Evolutionary conservation across 2,329 filamentous ascomycete genomes (phyloP).

Genomic region (Paramyrothecium roridum): DNA sequence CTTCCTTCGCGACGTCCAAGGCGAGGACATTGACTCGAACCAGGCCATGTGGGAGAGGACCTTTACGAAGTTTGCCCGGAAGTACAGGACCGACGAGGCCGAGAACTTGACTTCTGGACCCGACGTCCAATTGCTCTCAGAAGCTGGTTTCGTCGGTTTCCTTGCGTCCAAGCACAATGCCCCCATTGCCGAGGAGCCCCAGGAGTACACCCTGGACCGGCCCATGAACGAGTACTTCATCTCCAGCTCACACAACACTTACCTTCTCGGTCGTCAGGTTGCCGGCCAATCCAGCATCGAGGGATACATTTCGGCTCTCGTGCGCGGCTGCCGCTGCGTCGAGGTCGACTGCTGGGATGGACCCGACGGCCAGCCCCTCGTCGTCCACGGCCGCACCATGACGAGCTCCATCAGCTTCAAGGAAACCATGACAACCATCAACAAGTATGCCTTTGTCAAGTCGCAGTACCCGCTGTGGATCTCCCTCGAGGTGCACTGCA

Average conservation of each 20-base stretch:
- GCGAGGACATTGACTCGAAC: constrained; percentile 70
- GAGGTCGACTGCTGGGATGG: constrained; percentile 99
- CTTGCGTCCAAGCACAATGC: constrained; percentile 73
- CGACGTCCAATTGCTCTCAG: constrained; percentile 61
- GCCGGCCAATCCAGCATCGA: constrained; percentile 89
- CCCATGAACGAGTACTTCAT: constrained; percentile 97
- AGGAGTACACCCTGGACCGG: constrained; percentile 66
- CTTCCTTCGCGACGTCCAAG: constrained; percentile 73
- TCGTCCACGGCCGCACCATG: constrained; percentile 86
- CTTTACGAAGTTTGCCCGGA: constrained; percentile 68
- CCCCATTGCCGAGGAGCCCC: constrained; percentile 58
- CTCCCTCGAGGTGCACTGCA: constrained; percentile 94
- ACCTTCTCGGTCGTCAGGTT: constrained; percentile 87
- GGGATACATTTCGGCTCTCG: constrained; percentile 86
- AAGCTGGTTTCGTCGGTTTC: constrained; percentile 75
- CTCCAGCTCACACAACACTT: constrained; percentile 98
- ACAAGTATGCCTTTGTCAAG: constrained; percentile 87
- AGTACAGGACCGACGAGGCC: constrained; percentile 46
- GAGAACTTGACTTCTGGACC: constrained; percentile 39
- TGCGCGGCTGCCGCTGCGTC: constrained; percentile 87
- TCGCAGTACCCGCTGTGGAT: constrained; percentile 90
- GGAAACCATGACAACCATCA: constrained; percentile 89
- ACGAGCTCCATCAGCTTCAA: constrained; percentile 86
- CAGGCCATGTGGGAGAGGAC: constrained; percentile 64
- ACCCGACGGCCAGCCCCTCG: constrained; percentile 78